Conservation (phyloP, 192 early-diverging fungal species). For the Diversispora epigaea region DNA sequence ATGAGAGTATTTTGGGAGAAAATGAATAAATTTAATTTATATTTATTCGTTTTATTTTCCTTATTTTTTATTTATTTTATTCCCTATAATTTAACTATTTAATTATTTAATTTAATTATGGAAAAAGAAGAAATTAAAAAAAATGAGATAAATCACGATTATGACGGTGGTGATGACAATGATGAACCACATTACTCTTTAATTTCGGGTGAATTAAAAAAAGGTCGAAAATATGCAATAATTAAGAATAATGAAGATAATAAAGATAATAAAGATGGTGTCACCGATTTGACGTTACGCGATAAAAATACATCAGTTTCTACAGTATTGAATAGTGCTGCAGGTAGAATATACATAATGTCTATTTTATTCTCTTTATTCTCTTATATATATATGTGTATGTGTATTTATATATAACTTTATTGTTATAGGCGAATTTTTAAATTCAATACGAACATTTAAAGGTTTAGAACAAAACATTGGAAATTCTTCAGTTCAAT, state of each 20-base stretch:
- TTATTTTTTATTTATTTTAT: background rate
- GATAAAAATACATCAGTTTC: constrained; percentile 56
- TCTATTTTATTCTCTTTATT: background rate
- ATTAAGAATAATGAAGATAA: background rate
- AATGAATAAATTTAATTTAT: background rate
- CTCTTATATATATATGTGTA: background rate
- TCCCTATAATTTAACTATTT: too few species aligned
- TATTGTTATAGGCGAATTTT: constrained; percentile 52
- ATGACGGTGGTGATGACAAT: constrained; percentile 24
- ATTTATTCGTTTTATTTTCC: background rate
- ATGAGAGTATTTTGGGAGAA: constrained; percentile 43
- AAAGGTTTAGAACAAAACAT: constrained; percentile 75
- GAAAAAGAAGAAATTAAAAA: constrained; percentile 26
- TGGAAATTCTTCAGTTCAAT: constrained; percentile 59
- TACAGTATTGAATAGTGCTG: constrained; percentile 56
- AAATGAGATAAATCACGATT: too few species aligned
- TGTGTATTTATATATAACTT: background rate
- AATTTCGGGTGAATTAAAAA: constrained; percentile 77
- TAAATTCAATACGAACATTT: constrained; percentile 71
- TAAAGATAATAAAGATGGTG: background rate
- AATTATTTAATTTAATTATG: constrained; percentile 36
- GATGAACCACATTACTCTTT: constrained; percentile 91
- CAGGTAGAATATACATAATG: constrained; percentile 37
- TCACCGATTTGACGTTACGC: constrained; percentile 55
- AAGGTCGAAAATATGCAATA: constrained; percentile 48